phyloP scores from a whole-genome alignment of 768 basidiomycete species.

The Pleurotus citrinopileatus region DNA sequence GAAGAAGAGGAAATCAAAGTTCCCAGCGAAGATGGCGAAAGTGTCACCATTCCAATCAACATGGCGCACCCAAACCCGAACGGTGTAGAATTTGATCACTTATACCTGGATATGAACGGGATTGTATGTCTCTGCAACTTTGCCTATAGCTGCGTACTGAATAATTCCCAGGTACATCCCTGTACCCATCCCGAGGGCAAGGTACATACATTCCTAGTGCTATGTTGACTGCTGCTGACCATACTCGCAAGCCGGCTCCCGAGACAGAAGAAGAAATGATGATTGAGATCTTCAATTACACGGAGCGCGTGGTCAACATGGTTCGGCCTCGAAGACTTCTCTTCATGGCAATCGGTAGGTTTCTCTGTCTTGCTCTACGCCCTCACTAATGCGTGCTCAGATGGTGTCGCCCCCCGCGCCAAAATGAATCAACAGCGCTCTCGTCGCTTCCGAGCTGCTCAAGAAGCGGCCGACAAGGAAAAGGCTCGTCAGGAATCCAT shows the following conservation, averaged over 20 bases:
- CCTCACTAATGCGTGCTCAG: slow-evolving; percentile 34
- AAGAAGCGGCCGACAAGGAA: slow-evolving; percentile 94
- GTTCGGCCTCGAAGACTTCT: slow-evolving; percentile 89
- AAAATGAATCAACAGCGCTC: slow-evolving; percentile 99
- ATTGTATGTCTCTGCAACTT: slow-evolving; percentile 58
- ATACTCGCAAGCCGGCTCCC: slow-evolving; percentile 70
- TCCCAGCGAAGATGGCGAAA: slow-evolving; percentile 62
- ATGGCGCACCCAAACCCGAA: slow-evolving; percentile 89
- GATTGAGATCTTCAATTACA: slow-evolving; percentile 95
- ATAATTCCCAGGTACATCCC: slow-evolving; percentile 74
- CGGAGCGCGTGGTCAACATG: slow-evolving; percentile 97
- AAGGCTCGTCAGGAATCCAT: slow-evolving; percentile 82
- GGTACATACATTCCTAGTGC: slow-evolving; percentile 35
- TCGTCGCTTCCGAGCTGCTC: slow-evolving; percentile 90
- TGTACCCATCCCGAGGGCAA: slow-evolving; percentile 99
- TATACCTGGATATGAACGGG: slow-evolving; percentile 99
- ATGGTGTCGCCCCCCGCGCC: slow-evolving; percentile 95
- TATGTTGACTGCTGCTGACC: slow-evolving; percentile 3
- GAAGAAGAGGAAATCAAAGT: slow-evolving; percentile 83
- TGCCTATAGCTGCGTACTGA: not conserved
- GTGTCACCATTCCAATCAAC: slow-evolving; percentile 73
- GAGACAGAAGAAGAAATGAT: slow-evolving; percentile 99
- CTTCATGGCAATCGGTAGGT: slow-evolving; percentile 96
- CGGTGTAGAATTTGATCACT: slow-evolving; percentile 89
- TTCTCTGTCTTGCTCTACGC: not conserved